These are phyloP conservation scores for Leccinellum luteum DNA, from an alignment of 768 basidiomycete species.

Conservation along the genomic window DNA sequence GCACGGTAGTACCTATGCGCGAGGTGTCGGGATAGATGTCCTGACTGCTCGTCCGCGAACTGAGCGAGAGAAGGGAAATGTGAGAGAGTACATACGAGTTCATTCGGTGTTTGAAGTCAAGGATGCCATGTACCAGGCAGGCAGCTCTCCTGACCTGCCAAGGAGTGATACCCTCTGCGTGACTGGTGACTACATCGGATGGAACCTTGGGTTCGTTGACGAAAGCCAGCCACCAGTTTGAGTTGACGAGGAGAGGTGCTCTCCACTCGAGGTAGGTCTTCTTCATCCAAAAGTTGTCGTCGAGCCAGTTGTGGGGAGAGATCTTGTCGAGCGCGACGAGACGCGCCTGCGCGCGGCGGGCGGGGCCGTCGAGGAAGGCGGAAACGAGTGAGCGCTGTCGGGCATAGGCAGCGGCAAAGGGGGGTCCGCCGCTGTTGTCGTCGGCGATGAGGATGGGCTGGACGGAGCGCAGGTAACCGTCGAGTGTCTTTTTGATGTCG, in stretches of 20 bases:
- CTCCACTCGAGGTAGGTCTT: constrained; percentile 89
- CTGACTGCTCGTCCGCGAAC: constrained; percentile 43
- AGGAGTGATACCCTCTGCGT: constrained; percentile 48
- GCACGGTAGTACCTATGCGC: constrained; percentile 50
- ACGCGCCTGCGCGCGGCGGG: constrained; percentile 22
- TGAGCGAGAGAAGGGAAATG: constrained; percentile 5
- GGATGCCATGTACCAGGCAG: constrained; percentile 69
- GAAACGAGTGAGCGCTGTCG: constrained; percentile 22
- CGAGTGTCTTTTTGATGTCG: constrained; percentile 67
- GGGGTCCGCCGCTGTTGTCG: constrained; percentile 52
- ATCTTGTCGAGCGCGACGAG: constrained; percentile 68
- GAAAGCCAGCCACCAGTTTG: constrained; percentile 96
- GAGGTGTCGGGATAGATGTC: constrained; percentile 69
- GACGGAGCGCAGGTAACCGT: constrained; percentile 75
- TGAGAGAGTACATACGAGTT: constrained; percentile 47
- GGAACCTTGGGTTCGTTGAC: constrained; percentile 70
- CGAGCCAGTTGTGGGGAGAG: constrained; percentile 90
- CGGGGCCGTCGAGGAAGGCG: constrained; percentile 9
- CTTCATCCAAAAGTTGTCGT: constrained; percentile 90
- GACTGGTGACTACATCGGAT: constrained; percentile 24
- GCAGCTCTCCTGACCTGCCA: constrained; percentile 88
- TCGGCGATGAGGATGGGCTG: constrained; percentile 79
- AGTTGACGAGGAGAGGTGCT: constrained; percentile 80
- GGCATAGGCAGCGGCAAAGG: constrained; percentile 35
- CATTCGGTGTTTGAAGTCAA: constrained; percentile 70